Base-by-base conservation (phyloP, 148 eudicot genomes). In the Bassia scoparia region DNA sequence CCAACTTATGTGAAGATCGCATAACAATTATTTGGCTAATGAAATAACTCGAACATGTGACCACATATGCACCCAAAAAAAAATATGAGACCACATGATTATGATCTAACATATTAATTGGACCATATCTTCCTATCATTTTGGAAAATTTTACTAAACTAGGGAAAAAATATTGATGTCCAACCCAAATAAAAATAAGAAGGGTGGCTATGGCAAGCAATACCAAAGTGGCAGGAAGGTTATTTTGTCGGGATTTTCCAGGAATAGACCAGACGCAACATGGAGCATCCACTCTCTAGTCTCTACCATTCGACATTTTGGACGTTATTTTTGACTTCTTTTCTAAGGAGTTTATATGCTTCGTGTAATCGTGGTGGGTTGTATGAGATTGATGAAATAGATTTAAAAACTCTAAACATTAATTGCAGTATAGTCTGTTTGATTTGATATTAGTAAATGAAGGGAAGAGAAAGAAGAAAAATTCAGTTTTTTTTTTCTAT, bases 191-290 rank as follows among this genome's bases (percentile, higher is more conserved):
- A 29, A 55, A 58, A 56, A n/a, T 2, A 59, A 74, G 69, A 69
- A 41, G 74, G 74, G 3, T 43, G 71, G 20, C 41, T 50, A 69
- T 62, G 82, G 14, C 30, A 79, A 68, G 63, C 81, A 74, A 74
- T 74, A 52, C 31, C 20, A 33, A 74, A 74, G 78, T 74, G 82
- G 20, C 14, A 18, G 0, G 73, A 69, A 74, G 70, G 78, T 41
- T 31, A 31, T 44, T 27, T 14, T 70, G 78, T 79, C 78, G 82
- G 82, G 54, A 74, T 27, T 31, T 62, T 53, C 33, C 10, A 68
- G 58, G 59, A 69, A 69, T 69, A 61, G 27, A 65, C 81, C 81
- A 79, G 74, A 73, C 69, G 30, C 69, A 50, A 52, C 44, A 73
- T 67, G 73, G 61, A 67, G 13, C 65, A 64, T 17, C 65, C 48